phyloP scores from a whole-genome alignment of 495 filamentous ascomycete genomes.

The Aspergillus steynii region DNA sequence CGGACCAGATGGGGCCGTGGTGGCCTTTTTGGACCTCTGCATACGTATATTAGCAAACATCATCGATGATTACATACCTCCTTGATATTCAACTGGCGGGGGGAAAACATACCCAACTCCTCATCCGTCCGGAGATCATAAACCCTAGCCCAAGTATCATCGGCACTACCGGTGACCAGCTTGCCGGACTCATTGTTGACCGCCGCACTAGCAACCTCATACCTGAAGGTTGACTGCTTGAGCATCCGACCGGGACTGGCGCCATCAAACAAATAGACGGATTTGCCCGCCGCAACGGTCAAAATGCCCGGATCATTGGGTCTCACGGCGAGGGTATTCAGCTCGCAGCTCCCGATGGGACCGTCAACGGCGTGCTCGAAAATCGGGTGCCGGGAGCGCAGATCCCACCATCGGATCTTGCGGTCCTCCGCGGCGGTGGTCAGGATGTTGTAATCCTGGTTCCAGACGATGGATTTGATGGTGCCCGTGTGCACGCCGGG shows the following conservation, averaged over 20 bases:
- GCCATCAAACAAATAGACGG: constrained; percentile 91
- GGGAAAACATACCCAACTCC: constrained; percentile 62
- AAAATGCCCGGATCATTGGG: constrained; percentile 48
- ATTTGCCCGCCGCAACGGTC: constrained; percentile 75
- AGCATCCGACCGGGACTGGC: constrained; percentile 64
- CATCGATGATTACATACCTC: too few relatives aligned
- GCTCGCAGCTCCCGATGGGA: constrained; percentile 86
- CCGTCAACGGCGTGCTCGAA: constrained; percentile 73
- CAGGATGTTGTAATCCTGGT: constrained; percentile 78
- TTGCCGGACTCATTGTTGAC: constrained; percentile 77
- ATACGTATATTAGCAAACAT: constrained; percentile 24
- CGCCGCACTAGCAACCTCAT: constrained; percentile 86
- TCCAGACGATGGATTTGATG: constrained; percentile 96
- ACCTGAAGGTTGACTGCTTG: constrained; percentile 71
- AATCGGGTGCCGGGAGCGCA: constrained; percentile 69
- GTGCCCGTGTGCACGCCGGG: constrained; percentile 76
- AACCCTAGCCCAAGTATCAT: constrained; percentile 92
- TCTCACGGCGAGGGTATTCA: constrained; percentile 55
- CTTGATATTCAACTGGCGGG: too few relatives aligned
- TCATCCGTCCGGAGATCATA: constrained; percentile 80
- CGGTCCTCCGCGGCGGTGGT: constrained; percentile 90
- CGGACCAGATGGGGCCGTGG: constrained; percentile 95
- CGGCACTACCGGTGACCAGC: constrained; percentile 80
- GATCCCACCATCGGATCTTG: constrained; percentile 91
- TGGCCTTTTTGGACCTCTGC: constrained; percentile 92